Base-by-base conservation (phyloP, 2,329 filamentous ascomycete species). In the Ceratocystis albifundus region DNA sequence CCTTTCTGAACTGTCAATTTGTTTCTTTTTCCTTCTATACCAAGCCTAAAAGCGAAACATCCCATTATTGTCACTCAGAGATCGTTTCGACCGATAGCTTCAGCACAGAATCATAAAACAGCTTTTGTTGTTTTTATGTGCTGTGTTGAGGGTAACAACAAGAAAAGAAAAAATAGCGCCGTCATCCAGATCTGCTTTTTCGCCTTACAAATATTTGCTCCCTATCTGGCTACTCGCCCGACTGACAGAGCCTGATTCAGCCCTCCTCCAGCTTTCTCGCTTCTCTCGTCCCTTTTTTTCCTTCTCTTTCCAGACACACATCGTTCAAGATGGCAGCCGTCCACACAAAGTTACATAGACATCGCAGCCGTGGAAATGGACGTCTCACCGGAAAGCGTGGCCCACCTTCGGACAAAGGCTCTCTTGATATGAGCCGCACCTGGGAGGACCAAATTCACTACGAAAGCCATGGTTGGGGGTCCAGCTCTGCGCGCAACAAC, bases 401-500 rank as follows among this genome's bases (percentile, higher is more conserved):
- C 48, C 75, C 78, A 45, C 77, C 80, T 62, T 84, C 82, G 70
- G 82, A 84, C 70, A 85, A 84, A 76, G 84, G 79, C 71, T 86
- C 84, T 59, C 74, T 86, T 68, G 84, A 87, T 70, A 73, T 87
- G 69, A 81, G 86, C 72, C 80, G 84, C 57, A 77, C 78, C 22
- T 84, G 82, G 78, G 80, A 83, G 53, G 82, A 85, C 68, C 81
- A 84, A 70, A 75, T 74, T 70, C 74, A 72, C 48, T 71, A 77
- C 69, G 74, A 73, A 22, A 73, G 71, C 53, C 74, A 71, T 61
- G 73, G 73, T 59, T 74, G 71, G 71, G 74, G 74, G 30, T 73
- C 72, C 59, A 67, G 66, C 48, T 71, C 62, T 30, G 64, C 66
- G 20, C 66, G 66, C 67, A 80, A 82, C 69, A 75, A 82, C 61